Evolutionary conservation across 495 filamentous ascomycete genomes (phyloP).

Genomic region (Aspergillus olivimuriae): DNA sequence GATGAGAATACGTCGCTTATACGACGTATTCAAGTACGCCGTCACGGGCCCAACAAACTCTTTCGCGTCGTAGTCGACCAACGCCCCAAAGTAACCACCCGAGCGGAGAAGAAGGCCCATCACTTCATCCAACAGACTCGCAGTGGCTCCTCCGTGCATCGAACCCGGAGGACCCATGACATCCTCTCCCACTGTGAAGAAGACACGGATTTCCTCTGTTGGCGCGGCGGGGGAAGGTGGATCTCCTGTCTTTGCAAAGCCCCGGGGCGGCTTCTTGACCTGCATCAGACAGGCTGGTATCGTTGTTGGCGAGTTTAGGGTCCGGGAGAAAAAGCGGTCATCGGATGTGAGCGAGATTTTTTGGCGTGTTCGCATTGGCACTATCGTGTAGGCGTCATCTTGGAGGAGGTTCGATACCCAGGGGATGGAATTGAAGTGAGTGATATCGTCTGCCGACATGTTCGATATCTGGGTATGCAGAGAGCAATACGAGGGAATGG

Average conservation of each 20-base stretch:
- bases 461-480: background rate
- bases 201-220: conserved; percentile 38
- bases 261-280: background rate
- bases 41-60: conserved; percentile 32
- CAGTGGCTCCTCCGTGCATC: conserved; percentile 44
- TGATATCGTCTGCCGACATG: conserved; percentile 25
- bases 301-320: conserved; percentile 45
- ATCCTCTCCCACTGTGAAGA: conserved; percentile 18
- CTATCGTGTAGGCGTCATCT: conserved; percentile 29
- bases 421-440: conserved; percentile 47
- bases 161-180: conserved; percentile 53
- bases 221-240: background rate
- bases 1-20: conserved; percentile 46
- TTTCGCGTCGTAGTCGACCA: background rate
- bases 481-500: background rate
- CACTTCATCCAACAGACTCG: conserved; percentile 52
- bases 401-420: conserved; percentile 50
- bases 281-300: conserved; percentile 42
- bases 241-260: background rate
- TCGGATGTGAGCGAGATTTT: conserved; percentile 34
- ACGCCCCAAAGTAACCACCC: conserved; percentile 1
- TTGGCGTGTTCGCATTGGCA: conserved; percentile 32
- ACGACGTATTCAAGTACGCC: conserved; percentile 53
- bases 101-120: conserved; percentile 42
- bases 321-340: conserved; percentile 51